Conservation (phyloP, 1,284 basidiomycete genomes). For the Cutaneotrichosporon arboriforme region DNA sequence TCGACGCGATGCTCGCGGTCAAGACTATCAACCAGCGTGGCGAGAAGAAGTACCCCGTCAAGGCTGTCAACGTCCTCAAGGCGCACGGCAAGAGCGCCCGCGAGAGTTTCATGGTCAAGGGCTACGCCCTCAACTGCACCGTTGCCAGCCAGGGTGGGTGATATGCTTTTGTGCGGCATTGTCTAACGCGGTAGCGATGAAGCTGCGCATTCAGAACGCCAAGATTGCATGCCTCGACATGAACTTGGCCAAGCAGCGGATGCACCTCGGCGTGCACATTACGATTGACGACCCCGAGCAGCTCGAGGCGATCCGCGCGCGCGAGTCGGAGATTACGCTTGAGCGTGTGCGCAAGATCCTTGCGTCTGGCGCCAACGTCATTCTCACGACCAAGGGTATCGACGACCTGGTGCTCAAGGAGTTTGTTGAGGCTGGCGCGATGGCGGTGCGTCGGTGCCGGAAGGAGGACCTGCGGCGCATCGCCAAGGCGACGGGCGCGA, state of each 20-base stretch:
- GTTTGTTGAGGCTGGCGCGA: slow-evolving; percentile 97
- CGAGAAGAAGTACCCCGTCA: slow-evolving; percentile 98
- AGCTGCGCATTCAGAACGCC: slow-evolving; percentile 83
- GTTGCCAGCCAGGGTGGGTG: slow-evolving; percentile 89
- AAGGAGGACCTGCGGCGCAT: slow-evolving; percentile 97
- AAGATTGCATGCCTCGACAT: slow-evolving; percentile 99
- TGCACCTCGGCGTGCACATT: slow-evolving; percentile 98
- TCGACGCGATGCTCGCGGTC: slow-evolving; percentile 97
- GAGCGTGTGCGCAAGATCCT: slow-evolving; percentile 96
- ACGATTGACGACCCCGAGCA: slow-evolving; percentile 96
- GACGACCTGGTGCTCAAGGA: slow-evolving; percentile 98
- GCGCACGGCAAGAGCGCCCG: slow-evolving; percentile 94
- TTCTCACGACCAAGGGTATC: slow-evolving; percentile 97
- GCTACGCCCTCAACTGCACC: slow-evolving; percentile 98
- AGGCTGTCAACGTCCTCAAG: slow-evolving; percentile 99
- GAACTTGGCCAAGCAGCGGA: slow-evolving; percentile 92
- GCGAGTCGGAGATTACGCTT: slow-evolving; percentile 93
- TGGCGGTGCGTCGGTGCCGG: slow-evolving; percentile 94
- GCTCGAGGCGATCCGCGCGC: slow-evolving; percentile 89
- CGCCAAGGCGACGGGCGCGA: slow-evolving; percentile 94
- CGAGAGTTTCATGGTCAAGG: slow-evolving; percentile 91
- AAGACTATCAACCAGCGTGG: slow-evolving; percentile 91
- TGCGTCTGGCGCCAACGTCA: slow-evolving; percentile 91
- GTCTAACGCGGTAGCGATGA: slow-evolving; percentile 73
- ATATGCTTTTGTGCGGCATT: background rate